Conservation (phyloP, 352 stramenopile genomes). For the Globisporangium carolinianum region DNA sequence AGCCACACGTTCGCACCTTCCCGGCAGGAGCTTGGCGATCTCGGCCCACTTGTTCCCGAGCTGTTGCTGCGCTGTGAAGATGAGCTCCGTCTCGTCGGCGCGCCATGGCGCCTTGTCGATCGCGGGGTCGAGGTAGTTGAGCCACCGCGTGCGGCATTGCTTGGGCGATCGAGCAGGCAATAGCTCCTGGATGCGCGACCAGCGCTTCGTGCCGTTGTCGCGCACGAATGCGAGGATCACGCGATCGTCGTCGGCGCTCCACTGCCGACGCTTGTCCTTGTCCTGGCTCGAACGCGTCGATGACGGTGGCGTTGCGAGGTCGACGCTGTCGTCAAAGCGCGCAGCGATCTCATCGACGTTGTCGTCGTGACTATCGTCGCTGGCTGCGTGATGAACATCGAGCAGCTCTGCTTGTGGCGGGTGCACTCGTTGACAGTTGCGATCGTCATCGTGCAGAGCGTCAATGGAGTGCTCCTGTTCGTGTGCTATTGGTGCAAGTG, state of each 20-base stretch:
- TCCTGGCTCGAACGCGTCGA: not conserved
- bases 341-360: not conserved
- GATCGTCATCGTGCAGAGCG: too few species aligned
- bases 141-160: conserved; percentile 94
- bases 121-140: conserved; percentile 91
- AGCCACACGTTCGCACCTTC: conserved; percentile 29
- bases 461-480: too few species aligned
- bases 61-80: conserved; percentile 54
- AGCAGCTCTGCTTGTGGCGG: too few species aligned
- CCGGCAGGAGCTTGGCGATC: conserved; percentile 96
- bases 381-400: too few species aligned
- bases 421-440: too few species aligned
- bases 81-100: conserved; percentile 85
- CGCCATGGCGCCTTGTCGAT: conserved; percentile 93
- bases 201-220: conserved; percentile 78
- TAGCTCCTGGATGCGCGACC: conserved; percentile 90
- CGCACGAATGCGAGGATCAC: conserved; percentile 69
- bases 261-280: conserved; percentile 45
- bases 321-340: not conserved
- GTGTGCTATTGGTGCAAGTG: too few species aligned
- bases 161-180: conserved; percentile 93
- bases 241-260: conserved; percentile 53
- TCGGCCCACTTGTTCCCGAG: conserved; percentile 96
- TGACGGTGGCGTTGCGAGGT: not conserved
- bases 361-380: too few species aligned